Conservation (phyloP, 352 stramenopile species). For the Globisporangium nunn region DNA sequence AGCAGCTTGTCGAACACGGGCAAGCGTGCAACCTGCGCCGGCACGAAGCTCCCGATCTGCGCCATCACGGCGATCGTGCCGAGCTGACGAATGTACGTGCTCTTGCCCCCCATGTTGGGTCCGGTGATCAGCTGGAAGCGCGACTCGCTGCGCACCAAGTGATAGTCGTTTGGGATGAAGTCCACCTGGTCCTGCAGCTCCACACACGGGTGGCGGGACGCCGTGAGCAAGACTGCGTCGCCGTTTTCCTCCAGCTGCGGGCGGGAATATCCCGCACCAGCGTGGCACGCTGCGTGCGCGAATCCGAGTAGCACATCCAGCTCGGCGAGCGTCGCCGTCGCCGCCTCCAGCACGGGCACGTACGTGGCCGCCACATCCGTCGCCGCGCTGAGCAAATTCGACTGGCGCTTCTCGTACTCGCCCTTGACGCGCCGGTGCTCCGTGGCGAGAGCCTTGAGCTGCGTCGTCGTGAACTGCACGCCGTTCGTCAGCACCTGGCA, state of each 20-base stretch:
- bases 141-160: slow-evolving; percentile 71
- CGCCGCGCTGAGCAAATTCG: slow-evolving; percentile 87
- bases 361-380: slow-evolving; percentile 95
- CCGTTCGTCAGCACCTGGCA: slow-evolving; percentile 96
- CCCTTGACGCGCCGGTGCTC: slow-evolving; percentile 79
- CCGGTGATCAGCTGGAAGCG: slow-evolving; percentile 96
- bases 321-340: slow-evolving; percentile 80
- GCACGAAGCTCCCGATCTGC: slow-evolving; percentile 97
- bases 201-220: slow-evolving; percentile 95
- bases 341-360: slow-evolving; percentile 91
- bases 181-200: slow-evolving; percentile 94
- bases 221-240: slow-evolving; percentile 62
- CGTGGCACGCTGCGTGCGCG: slow-evolving; percentile 91
- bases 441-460: slow-evolving; percentile 79
- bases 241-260: slow-evolving; percentile 50
- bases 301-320: slow-evolving; percentile 95
- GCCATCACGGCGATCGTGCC: slow-evolving; percentile 94
- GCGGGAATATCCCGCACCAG: slow-evolving; percentile 70
- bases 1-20: slow-evolving; percentile 95
- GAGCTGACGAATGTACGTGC: slow-evolving; percentile 97
- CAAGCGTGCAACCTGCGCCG: slow-evolving; percentile 85
- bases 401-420: slow-evolving; percentile 92
- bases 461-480: slow-evolving; percentile 96
- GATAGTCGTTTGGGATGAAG: slow-evolving; percentile 99
- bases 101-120: slow-evolving; percentile 99